Percentiles rank a stretch among this genome's conserved stretches.
These are phyloP conservation scores for Phoma herbarum DNA, from an alignment of 2,329 filamentous ascomycete genomes.

Conservation along the genomic window DNA sequence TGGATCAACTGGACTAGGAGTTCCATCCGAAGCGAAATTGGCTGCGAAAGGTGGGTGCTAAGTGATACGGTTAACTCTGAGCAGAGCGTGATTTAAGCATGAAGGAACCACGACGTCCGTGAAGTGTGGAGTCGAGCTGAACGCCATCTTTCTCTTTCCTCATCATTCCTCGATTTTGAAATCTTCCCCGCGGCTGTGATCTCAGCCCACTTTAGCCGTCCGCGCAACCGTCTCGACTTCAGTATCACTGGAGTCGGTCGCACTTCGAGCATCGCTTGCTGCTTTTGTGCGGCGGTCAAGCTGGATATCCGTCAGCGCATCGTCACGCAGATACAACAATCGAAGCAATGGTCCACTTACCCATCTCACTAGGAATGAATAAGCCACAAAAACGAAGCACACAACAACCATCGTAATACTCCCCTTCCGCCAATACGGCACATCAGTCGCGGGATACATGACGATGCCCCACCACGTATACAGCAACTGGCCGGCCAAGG, in stretches of 20 bases:
- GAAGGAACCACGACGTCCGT: too few relatives aligned
- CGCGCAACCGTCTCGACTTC: neutral
- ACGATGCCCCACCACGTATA: conserved; percentile 59
- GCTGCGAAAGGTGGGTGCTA: too few relatives aligned
- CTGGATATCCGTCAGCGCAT: neutral
- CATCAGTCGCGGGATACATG: conserved; percentile 54
- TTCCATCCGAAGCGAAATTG: too few relatives aligned
- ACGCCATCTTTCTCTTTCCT: neutral
- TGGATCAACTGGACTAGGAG: too few relatives aligned
- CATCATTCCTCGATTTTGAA: too few relatives aligned
- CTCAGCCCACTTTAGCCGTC: conserved; percentile 1
- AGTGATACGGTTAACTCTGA: too few relatives aligned
- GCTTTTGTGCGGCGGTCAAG: neutral
- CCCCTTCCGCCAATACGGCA: conserved; percentile 54
- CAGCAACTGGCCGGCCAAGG: conserved; percentile 46
- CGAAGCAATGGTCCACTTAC: conserved; percentile 17
- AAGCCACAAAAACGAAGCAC: conserved; percentile 26
- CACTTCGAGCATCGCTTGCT: neutral
- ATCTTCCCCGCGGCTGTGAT: neutral
- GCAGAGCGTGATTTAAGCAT: too few relatives aligned
- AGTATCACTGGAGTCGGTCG: too few relatives aligned
- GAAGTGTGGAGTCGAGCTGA: too few relatives aligned
- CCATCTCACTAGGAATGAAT: conserved; percentile 27
- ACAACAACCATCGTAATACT: conserved; percentile 48
- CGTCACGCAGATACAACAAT: too few relatives aligned